Conservation (phyloP, 257 asterid species). For the Penstemon davidsonii region DNA sequence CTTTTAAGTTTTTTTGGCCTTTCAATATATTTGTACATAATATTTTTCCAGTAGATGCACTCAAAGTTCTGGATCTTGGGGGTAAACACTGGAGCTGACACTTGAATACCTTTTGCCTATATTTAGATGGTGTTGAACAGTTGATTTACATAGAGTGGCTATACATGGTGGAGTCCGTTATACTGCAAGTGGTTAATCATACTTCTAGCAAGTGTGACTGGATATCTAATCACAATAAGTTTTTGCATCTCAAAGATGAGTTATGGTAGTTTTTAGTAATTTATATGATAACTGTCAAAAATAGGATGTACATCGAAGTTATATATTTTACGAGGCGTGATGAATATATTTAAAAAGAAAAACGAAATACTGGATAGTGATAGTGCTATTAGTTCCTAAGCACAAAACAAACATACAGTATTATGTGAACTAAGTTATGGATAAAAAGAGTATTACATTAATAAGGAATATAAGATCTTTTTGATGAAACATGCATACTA, state of each 20-base stretch:
- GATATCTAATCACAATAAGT: no score
- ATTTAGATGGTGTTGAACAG: background rate
- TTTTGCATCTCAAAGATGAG: no score
- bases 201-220: no score
- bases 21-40: background rate
- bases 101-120: background rate
- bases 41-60: background rate
- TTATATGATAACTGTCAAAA: no score
- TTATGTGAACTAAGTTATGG: no score
- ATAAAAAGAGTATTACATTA: background rate
- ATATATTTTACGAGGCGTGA: background rate
- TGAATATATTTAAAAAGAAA: background rate
- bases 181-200: no score
- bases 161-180: no score
- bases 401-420: background rate
- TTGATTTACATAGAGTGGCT: no score
- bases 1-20: background rate
- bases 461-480: background rate
- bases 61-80: background rate
- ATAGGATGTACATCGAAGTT: background rate
- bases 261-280: no score
- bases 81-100: background rate
- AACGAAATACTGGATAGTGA: background rate
- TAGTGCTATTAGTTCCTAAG: background rate
- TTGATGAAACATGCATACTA: no score